A percentile compares a stretch with the other conserved stretches of the same genome.
phyloP scores from a whole-genome alignment of 495 filamentous ascomycete species.

The Daldinia childiae region DNA sequence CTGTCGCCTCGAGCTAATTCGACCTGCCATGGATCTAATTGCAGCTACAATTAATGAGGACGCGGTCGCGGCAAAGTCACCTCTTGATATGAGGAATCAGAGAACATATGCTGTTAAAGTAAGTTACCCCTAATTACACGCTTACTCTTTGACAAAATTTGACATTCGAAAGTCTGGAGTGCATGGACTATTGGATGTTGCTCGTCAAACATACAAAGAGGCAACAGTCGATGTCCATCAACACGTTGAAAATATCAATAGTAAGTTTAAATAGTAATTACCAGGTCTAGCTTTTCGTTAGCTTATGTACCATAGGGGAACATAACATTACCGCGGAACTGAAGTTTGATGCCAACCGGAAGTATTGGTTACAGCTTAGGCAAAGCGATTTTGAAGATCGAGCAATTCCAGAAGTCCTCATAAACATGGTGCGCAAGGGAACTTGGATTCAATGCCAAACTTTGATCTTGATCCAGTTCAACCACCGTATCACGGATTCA shows the following conservation, averaged over 20 bases:
- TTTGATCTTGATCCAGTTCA: constrained; percentile 78
- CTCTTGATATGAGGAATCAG: constrained; percentile 90
- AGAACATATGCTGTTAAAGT: constrained; percentile 92
- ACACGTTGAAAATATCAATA: constrained; percentile 70
- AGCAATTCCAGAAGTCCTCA: constrained; percentile 73
- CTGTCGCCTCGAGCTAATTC: constrained; percentile 69
- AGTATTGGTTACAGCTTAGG: constrained; percentile 81
- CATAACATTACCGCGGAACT: constrained; percentile 71
- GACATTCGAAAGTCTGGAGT: constrained; percentile 70
- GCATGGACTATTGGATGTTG: constrained; percentile 87
- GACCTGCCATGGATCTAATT: constrained; percentile 70
- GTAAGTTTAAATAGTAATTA: constrained; percentile 49
- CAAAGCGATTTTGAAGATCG: constrained; percentile 69
- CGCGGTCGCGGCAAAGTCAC: constrained; percentile 77
- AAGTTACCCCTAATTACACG: constrained; percentile 15
- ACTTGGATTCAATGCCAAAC: constrained; percentile 86
- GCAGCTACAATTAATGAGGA: constrained; percentile 80
- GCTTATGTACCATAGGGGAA: constrained; percentile 54
- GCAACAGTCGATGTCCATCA: constrained; percentile 78
- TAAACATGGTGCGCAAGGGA: constrained; percentile 78
- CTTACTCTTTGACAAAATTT: constrained; percentile 1
- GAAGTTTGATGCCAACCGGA: constrained; percentile 77
- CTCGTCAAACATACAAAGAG: constrained; percentile 87
- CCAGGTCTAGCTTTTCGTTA: not conserved
- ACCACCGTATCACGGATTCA: constrained; percentile 77